Percentiles rank a stretch among this genome's conserved stretches.
Conservation (phyloP, 2,329 filamentous ascomycete genomes). For the Aureobasidium vineae region DNA sequence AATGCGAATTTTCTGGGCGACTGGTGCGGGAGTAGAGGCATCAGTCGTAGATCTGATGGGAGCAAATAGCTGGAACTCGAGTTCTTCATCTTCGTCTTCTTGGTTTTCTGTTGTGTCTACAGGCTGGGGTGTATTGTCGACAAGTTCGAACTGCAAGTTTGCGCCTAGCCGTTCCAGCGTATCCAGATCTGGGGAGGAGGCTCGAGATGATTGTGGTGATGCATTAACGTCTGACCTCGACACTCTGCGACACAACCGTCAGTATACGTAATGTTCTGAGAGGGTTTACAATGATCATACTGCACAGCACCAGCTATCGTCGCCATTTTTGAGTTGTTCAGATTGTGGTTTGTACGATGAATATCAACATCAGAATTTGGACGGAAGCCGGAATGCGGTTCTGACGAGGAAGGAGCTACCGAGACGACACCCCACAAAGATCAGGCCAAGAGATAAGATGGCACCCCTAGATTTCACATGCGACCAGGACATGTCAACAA, state of each 20-base stretch:
- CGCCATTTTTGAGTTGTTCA: neutral
- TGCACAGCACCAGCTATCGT: slow-evolving; percentile 1
- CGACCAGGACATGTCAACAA: neutral
- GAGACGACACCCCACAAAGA: neutral
- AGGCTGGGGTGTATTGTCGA: neutral
- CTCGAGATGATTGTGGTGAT: slow-evolving; percentile 26
- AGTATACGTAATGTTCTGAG: neutral
- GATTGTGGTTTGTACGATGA: neutral
- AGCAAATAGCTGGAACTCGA: slow-evolving; percentile 36
- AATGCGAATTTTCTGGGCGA: slow-evolving; percentile 31
- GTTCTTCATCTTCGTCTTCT: slow-evolving; percentile 32
- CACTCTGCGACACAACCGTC: slow-evolving; percentile 2
- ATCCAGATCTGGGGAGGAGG: slow-evolving; percentile 15
- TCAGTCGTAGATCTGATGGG: slow-evolving; percentile 25
- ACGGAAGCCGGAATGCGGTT: slow-evolving; percentile 10
- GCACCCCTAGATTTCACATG: slow-evolving; percentile 23
- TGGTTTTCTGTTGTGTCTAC: neutral
- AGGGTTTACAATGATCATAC: neutral
- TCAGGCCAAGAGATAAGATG: slow-evolving; percentile 19
- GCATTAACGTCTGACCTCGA: slow-evolving; percentile 22
- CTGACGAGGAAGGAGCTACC: neutral
- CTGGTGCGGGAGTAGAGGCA: slow-evolving; percentile 12
- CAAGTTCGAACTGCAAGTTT: slow-evolving; percentile 20
- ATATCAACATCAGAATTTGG: slow-evolving; percentile 1
- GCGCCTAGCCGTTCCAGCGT: slow-evolving; percentile 21